Evolutionary conservation across 768 basidiomycete genomes (phyloP), one percentile per base, ranked within the genome.

Genomic region (Leccinum truebloodii): DNA sequence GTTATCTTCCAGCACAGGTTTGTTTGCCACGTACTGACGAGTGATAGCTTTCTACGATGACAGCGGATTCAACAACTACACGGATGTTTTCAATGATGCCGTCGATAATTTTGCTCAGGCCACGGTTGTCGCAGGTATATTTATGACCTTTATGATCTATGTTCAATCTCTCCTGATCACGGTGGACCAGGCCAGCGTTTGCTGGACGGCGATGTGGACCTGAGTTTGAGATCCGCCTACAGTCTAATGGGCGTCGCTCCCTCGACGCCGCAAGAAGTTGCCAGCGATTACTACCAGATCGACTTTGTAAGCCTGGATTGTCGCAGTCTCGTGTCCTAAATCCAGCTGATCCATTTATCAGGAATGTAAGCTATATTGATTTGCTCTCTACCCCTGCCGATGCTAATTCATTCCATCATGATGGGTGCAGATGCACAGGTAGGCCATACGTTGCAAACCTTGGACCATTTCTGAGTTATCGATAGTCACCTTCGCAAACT

Each of bases 401-500:
- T 26, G 28, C 60, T 68, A 20, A 73, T 53, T 30, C 14, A 4
- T 24, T 52, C 28, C 2, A 18, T 16, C 1, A 32, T 35, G 14
- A 28, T 35, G 14, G 22, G 30, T 60, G 13, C 55, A 72, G 72
- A 55, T 54, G 72, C 72, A 10, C 72, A 73, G 70, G 73, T 70
- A 58, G 24, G 68, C 10, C 7, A 20, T 39, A 4, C 3, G 4
- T 5, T 51, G 4, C 26, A 14, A 13, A 28, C 2, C 5, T 49
- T 24, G 28, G 8, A 34, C 1, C 18, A 20, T 14, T 6, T 9
- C 13, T 59, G 60, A 79, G 59, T 78, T 77, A 59, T 79, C 79
- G 65, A 78, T 44, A 88, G 66, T 78, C 83, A 3, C 87, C 87
- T 1, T 85, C 86, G 34, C 79, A 86, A 67, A 83, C 82, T 0